phyloP scores from a whole-genome alignment of 352 stramenopile genomes.

The Thraustotheca clavata region DNA sequence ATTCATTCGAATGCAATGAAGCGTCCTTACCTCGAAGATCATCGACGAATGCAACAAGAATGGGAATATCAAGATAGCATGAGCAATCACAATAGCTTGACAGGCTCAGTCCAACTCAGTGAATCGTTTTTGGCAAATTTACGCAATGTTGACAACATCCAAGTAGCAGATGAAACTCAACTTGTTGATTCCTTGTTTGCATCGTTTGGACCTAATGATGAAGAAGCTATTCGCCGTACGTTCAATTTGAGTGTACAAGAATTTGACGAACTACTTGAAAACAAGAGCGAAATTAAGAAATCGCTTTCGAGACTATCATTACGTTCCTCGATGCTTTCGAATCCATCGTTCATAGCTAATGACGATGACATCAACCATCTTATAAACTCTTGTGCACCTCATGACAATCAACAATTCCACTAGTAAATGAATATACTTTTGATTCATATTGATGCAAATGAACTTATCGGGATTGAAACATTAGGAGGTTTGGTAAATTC shows the following conservation, averaged over 20 bases:
- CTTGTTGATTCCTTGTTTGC: constrained; percentile 20
- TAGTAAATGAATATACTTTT: background rate
- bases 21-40: constrained; percentile 1
- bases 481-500: background rate
- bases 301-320: constrained; percentile 10
- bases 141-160: background rate
- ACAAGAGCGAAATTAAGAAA: constrained; percentile 17
- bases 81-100: background rate
- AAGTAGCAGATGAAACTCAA: background rate
- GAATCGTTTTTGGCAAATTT: constrained; percentile 16
- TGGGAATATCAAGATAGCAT: constrained; percentile 1
- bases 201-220: constrained; percentile 20
- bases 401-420: background rate
- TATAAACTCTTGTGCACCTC: background rate
- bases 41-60: background rate
- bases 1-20: constrained; percentile 1
- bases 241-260: constrained; percentile 18
- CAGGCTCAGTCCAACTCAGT: constrained; percentile 8
- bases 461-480: background rate
- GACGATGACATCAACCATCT: constrained; percentile 10
- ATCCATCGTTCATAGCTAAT: constrained; percentile 9
- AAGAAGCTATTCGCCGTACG: constrained; percentile 18
- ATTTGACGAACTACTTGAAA: constrained; percentile 18
- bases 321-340: background rate
- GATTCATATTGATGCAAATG: background rate